A percentile compares a stretch with the other conserved stretches of the same genome.
Conservation (phyloP, 2,329 filamentous ascomycete species). For the Tolypocladium cylindrosporum region DNA sequence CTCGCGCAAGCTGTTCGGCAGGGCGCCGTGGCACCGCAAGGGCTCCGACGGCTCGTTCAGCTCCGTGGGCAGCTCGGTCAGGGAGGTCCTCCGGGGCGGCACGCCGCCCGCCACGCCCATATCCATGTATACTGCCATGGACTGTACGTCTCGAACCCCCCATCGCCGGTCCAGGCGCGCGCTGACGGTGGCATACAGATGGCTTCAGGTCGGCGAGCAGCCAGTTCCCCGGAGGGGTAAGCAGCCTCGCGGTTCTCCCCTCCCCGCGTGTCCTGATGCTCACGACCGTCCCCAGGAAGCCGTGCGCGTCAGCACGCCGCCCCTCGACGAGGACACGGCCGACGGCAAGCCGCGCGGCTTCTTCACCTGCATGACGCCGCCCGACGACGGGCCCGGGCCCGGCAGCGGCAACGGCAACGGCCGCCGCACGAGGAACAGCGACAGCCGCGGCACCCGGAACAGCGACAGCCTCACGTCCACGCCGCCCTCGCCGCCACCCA, state of each 20-base stretch:
- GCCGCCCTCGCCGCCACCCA: constrained; percentile 1
- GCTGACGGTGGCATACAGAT: constrained; percentile 3
- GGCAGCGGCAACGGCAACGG: not conserved
- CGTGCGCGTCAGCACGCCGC: constrained; percentile 36
- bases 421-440: not conserved
- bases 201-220: constrained; percentile 6
- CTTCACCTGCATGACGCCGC: constrained; percentile 30
- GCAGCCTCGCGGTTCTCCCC: constrained; percentile 1
- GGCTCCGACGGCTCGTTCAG: constrained; percentile 25
- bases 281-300: constrained; percentile 29
- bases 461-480: not conserved
- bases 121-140: constrained; percentile 6
- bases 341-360: constrained; percentile 29
- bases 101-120: constrained; percentile 21
- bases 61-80: constrained; percentile 31
- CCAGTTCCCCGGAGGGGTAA: constrained; percentile 25
- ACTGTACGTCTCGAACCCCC: not conserved
- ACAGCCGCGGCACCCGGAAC: not conserved
- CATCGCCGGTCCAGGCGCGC: too few species aligned
- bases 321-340: constrained; percentile 26
- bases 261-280: not conserved
- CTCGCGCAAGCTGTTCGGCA: constrained; percentile 29
- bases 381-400: constrained; percentile 3
- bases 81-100: constrained; percentile 25
- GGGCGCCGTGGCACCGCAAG: constrained; percentile 29